phyloP scores from a whole-genome alignment of 306 rosid genomes.

The Chamaecrista fasciculata region DNA sequence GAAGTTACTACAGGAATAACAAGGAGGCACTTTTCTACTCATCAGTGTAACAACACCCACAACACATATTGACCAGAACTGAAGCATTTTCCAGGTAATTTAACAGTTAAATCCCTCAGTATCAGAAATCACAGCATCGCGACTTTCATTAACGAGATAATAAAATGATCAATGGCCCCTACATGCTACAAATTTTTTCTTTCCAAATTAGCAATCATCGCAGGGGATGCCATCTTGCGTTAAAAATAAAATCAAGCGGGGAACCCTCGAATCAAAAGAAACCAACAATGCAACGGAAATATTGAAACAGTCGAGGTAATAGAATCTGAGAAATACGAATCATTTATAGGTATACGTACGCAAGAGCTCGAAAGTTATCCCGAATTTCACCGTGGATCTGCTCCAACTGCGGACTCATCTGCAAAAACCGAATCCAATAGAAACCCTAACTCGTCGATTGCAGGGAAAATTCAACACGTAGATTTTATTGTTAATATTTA shows the following conservation, averaged over 20 bases:
- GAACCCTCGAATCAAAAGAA: neutral
- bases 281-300: neutral
- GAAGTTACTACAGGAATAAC: neutral
- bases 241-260: neutral
- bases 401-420: constrained; percentile 78
- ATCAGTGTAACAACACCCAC: neutral
- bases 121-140: neutral
- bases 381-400: constrained; percentile 86
- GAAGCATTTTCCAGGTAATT: neutral
- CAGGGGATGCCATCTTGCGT: neutral
- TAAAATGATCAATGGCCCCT: neutral
- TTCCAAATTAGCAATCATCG: neutral
- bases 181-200: neutral
- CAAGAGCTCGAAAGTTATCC: constrained; percentile 66
- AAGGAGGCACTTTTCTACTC: neutral
- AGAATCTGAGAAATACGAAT: neutral
- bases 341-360: constrained; percentile 38
- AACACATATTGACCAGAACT: neutral
- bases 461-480: neutral
- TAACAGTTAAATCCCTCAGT: neutral
- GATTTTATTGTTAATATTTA: too few species aligned
- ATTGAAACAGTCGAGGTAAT: neutral
- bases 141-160: neutral
- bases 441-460: constrained; percentile 27
- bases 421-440: constrained; percentile 27